Evolutionary conservation across 805 yeast genomes (phyloP).

Genomic region (Saturnispora dispora): DNA sequence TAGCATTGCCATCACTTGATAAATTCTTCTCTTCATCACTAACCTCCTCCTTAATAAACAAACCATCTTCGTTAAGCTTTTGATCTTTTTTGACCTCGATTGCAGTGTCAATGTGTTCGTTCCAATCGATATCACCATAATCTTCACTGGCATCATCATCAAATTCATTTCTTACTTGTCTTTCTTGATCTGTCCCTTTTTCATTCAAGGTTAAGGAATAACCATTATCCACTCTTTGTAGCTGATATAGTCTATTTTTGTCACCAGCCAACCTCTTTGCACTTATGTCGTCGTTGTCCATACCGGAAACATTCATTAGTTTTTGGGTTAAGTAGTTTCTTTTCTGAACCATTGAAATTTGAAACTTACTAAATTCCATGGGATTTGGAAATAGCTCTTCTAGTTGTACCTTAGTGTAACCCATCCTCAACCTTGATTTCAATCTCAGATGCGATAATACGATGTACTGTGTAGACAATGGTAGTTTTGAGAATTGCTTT

Average conservation of each 20-base stretch:
- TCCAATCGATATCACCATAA: constrained; percentile 14
- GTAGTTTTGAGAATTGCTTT: constrained; percentile 63
- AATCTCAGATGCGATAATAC: constrained; percentile 73
- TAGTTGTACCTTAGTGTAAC: constrained; percentile 83
- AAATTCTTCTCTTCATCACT: constrained; percentile 25
- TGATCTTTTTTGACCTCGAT: constrained; percentile 1
- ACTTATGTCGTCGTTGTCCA: constrained; percentile 37
- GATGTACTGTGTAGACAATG: constrained; percentile 81
- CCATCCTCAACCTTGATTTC: constrained; percentile 88
- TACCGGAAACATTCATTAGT: constrained; percentile 74
- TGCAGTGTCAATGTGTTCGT: constrained; percentile 1
- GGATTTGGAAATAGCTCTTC: constrained; percentile 74
- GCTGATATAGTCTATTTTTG: constrained; percentile 61
- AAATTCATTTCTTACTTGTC: constrained; percentile 14
- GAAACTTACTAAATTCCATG: constrained; percentile 87
- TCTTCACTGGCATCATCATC: constrained; percentile 31
- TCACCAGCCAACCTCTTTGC: constrained; percentile 75
- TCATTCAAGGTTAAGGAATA: constrained; percentile 60
- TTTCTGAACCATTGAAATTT: constrained; percentile 84
- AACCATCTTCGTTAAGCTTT: neutral
- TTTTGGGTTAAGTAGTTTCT: constrained; percentile 85
- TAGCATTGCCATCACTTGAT: constrained; percentile 8
- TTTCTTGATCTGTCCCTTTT: constrained; percentile 33
- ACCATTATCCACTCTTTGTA: constrained; percentile 71
- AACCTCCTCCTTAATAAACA: constrained; percentile 8